Evolutionary conservation across 495 filamentous ascomycete species (phyloP), one percentile per base, ranked within the genome.

Genomic region (Aspergillus bertholletiae): DNA sequence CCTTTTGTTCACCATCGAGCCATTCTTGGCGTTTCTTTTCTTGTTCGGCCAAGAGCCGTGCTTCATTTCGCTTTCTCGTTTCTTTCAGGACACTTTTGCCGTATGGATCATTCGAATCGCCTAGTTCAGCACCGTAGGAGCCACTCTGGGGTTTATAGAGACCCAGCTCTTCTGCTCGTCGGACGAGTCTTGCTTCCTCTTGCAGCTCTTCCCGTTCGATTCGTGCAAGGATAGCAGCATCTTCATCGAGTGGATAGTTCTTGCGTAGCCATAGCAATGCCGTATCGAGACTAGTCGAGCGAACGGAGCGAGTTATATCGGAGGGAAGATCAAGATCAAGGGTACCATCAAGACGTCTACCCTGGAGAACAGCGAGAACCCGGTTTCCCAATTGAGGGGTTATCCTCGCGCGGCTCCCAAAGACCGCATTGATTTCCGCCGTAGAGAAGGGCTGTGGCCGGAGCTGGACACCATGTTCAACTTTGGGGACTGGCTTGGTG

Each of bases 201-300:
- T 72, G 64, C 7, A 54, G 59, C 24, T 81, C 74, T 61, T 86
- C 84, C 37, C 69, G 72, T 56, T 89, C 87, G 28, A 88, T 71
- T 40, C 82, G 83, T 2, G 73, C 75, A 27, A 90, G 54, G 6
- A 84, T 82, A 0, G 81, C 80, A 6, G 75, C 80, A 55, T 92
- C 79, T 64, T 96, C 92, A 53, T 96, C 89, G 5, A 96, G 71
- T 0, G 87, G 84, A 30, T 87, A 80, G 24, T 80, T 76, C 20
- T 68, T 64, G 23, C 92, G 85, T 8, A 96, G 78, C 70, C 88
- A 95, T 43, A 73, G 62, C 47, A 96, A 70, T 0, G 79, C 91
- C 37, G 62, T 71, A 21, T 78, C 68, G 22, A 75, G 53, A 6
- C 68, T 66, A 20, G 56, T 46, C 55, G 70, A 62, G 52, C 57